Base-by-base conservation (phyloP, 1,284 basidiomycete genomes). In the Mycena citricolor region DNA sequence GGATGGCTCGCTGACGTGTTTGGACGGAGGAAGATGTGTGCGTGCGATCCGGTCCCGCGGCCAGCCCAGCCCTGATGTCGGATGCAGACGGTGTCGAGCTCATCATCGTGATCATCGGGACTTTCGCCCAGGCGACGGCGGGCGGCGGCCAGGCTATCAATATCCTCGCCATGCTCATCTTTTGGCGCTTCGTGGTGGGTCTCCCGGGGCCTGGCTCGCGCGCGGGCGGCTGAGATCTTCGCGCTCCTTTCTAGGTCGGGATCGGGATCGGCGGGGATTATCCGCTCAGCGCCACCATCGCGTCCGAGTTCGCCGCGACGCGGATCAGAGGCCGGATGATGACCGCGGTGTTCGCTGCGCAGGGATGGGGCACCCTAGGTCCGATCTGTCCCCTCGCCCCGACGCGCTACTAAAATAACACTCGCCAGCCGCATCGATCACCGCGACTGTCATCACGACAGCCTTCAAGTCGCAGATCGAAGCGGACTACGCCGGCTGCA, bases 401-500 rank as follows among this genome's bases (percentile, higher is more conserved):
- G n/a, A 29, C 10, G 5, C 2, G 6, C 12, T 7, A 5, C 7
- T 23, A 32, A 20, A 10, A 23, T 28, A 1, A 30, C 26, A 13
- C n/a, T 11, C 13, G 8, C 8, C 29, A 46, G 44, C 39, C 12
- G 44, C 85, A 48, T 81, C 82, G 29, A 66, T 94, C 46, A 73
- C 91, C 39, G 76, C 81, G 12, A 66, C 87, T 54, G 74, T 88
- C 54, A 69, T 83, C 54, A 78, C 86, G 26, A 58, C 72, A 34
- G 83, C 77, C 2, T 92, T 83, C 77, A 86, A 88, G 66, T 59
- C 59, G 41, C 53, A 68, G 3, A 80, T 90, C 51, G 57, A 82
- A 24, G 51, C 65, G 36, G 72, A 82, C 44, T 44, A 38, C 19
- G 30, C 42, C 2, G 12, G 8, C 14, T 43, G 42, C 28, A 22